Base-by-base conservation (phyloP, 2,329 filamentous ascomycete species). In the Stenocarpella maydis region DNA sequence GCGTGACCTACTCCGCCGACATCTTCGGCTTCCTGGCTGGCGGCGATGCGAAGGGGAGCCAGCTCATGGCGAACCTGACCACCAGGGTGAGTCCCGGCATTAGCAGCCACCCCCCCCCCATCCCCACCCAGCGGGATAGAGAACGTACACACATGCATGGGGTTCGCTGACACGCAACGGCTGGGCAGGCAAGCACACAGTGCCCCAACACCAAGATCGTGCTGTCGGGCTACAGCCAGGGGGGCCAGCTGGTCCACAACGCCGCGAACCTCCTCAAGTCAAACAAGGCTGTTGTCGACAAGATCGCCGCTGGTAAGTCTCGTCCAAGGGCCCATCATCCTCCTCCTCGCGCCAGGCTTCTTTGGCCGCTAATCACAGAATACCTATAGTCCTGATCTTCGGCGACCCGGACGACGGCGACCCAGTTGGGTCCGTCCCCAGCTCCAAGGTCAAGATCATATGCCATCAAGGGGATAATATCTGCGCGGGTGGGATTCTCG, bases 181-280 rank as follows among this genome's bases (percentile, higher is more conserved):
- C 4, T 9, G 4, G 14, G 34, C 37, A 71, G 70, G 70, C 67
- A 7, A 65, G 63, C 50, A 66, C 55, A 8, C 70, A 71, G 12
- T 84, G 82, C 67, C 82, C 82, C 0, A 73, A 76, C 41, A 83
- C 81, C 4, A 77, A 79, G 43, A 74, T 84, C 41, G 81, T 83
- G 10, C 77, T 84, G 73, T 77, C 80, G 7, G 82, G 82, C 7
- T 84, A 77, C 37, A 74, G 73, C 26, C 76, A 78, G 71, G 77
- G 77, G 31, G 75, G 72, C 2, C 76, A 77, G 73, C 69, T 78
- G 15, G 74, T 77, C 41, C 75, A 76, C 69, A 77, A 76, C 41
- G 74, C 77, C 17, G 73, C 74, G 9, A 55, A 60, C 24, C 53
- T 73, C 28, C 69, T 78, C 8, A 65, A 72, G n/a, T 47, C 71